Base-by-base conservation (phyloP, 2,329 filamentous ascomycete species). In the Talaromyces albobiverticillius region DNA sequence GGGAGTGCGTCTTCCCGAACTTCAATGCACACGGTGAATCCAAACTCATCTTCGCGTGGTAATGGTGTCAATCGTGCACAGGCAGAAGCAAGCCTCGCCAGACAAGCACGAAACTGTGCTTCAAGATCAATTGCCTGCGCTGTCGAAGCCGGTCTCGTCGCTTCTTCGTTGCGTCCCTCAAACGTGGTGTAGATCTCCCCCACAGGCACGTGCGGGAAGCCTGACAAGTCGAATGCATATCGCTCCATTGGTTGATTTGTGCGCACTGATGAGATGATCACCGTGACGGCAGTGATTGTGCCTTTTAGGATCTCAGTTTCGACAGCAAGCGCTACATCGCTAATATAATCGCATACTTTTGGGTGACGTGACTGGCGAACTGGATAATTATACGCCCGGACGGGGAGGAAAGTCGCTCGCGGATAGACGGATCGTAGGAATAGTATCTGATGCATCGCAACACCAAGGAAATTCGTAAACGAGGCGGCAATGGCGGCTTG, bases 361-460 rank as follows among this genome's bases (percentile, higher is more conserved):
- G 92, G 90, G 71, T 96, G 91, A 55, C 91, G 87, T 57, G 85
- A 93, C 69, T 96, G 91, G 63, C 88, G 87, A 43, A 95, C 87
- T 26, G 90, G 82, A 55, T 90, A 85, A 73, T 93, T 91, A 78
- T 92, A 92, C 64, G 89, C 90, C 59, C 87, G 83, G 36, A 87
- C 83, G 40, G 87, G 84, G 55, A 93, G 82, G 74, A 96, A 96
- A 32, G 90, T 89, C 25, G 82, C 74, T 46, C 76, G 71, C 0
- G 92, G 90, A 71, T 96, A 96, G 65, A 96, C 83, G 56, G 73
- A 72, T 62, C 92, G 88, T 65, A 94, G 85, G 76, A 86, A 93
- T 61, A 96, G 83, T 63, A 96, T 86, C 56, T 90, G 89, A 78
- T 96, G 92, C 59, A 93, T 83, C 63, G 88, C 83, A 58, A 93